phyloP scores from a whole-genome alignment of 257 asterid genomes.

The Lavandula angustifolia region DNA sequence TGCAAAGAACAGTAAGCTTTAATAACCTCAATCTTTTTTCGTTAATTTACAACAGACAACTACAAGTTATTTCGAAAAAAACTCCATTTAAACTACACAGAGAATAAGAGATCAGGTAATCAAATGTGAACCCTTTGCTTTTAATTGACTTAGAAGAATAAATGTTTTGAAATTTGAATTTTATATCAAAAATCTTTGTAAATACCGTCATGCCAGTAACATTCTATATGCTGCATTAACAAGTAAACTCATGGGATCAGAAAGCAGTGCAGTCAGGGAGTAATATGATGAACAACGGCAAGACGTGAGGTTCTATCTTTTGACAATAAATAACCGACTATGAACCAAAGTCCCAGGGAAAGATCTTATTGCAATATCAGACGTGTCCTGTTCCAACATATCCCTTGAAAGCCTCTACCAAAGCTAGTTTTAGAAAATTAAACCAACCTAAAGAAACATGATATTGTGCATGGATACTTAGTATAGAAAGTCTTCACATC shows the following conservation, averaged over 20 bases:
- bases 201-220: neutral
- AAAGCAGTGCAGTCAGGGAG: neutral
- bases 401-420: slow-evolving; percentile 18
- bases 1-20: neutral
- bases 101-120: neutral
- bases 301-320: neutral
- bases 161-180: neutral
- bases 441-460: neutral
- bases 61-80: neutral
- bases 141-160: neutral
- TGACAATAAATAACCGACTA: slow-evolving; percentile 11
- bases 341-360: neutral
- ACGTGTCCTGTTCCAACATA: neutral
- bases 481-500: neutral
- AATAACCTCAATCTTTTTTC: neutral
- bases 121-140: neutral
- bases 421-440: slow-evolving; percentile 4
- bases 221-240: neutral
- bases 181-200: neutral
- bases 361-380: neutral
- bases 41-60: neutral
- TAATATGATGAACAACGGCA: slow-evolving; percentile 12
- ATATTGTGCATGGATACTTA: neutral
- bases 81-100: neutral
- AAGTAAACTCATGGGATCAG: slow-evolving; percentile 5